Conservation (phyloP, 768 basidiomycete genomes). For the Russula emetica region DNA sequence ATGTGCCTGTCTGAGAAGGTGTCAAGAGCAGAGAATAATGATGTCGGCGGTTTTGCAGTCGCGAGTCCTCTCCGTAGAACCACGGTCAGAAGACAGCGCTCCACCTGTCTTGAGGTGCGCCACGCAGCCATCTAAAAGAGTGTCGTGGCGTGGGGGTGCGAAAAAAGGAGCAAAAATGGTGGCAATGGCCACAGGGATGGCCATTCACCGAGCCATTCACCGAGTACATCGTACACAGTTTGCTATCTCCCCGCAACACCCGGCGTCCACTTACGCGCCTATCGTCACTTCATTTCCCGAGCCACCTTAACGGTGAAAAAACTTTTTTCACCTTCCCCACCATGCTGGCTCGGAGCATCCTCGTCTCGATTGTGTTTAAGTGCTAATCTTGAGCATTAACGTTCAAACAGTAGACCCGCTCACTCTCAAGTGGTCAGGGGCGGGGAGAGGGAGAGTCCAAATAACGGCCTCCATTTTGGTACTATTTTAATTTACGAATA, state of each 20-base stretch:
- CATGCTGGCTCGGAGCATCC: constrained; percentile 27
- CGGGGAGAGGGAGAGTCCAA: neutral
- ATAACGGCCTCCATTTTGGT: neutral
- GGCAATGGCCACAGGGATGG: neutral
- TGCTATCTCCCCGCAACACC: neutral
- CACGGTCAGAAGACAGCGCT: constrained; percentile 27
- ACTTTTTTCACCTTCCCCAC: constrained; percentile 7
- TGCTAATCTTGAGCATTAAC: neutral
- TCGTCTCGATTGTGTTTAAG: neutral
- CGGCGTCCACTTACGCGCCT: neutral
- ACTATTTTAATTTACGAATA: neutral
- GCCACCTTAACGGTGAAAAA: constrained; percentile 15
- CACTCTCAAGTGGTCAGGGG: neutral
- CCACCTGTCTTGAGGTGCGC: constrained; percentile 28
- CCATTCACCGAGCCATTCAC: constrained; percentile 54
- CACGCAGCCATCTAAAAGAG: constrained; percentile 22
- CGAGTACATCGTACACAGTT: constrained; percentile 37
- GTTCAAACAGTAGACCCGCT: neutral
- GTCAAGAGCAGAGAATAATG: constrained; percentile 82
- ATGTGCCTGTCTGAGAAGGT: constrained; percentile 88
- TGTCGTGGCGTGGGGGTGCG: neutral
- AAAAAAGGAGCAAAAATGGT: constrained; percentile 7
- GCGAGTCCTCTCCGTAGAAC: constrained; percentile 45
- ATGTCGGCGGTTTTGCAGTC: constrained; percentile 53
- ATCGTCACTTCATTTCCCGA: constrained; percentile 28